Conservation (phyloP, 345 rosid genomes). For the Pseudoturritis turrita region DNA sequence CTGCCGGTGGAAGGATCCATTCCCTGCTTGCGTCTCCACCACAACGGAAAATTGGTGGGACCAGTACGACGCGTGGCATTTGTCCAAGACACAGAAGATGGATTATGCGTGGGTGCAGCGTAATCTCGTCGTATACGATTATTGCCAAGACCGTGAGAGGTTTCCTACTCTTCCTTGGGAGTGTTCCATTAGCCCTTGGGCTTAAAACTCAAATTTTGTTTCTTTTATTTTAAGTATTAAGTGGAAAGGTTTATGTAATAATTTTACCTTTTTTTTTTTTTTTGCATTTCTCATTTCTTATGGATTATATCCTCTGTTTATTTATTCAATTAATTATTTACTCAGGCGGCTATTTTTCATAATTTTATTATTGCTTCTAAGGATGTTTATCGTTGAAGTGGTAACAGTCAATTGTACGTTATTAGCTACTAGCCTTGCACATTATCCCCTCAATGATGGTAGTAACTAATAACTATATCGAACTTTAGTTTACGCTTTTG, state of each 20-base stretch:
- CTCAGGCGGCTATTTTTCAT: neutral
- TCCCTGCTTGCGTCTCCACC: slow-evolving; percentile 81
- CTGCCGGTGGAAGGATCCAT: slow-evolving; percentile 92
- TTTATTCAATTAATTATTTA: slow-evolving; percentile 23
- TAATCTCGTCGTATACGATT: slow-evolving; percentile 87
- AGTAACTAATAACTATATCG: too few relatives aligned
- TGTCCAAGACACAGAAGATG: slow-evolving; percentile 65
- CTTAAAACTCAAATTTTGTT: slow-evolving; percentile 18
- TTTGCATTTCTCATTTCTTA: neutral
- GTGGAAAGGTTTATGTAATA: slow-evolving; percentile 8
- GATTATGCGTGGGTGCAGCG: slow-evolving; percentile 90
- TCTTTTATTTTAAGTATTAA: neutral
- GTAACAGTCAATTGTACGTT: neutral
- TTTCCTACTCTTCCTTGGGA: slow-evolving; percentile 59
- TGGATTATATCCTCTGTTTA: neutral
- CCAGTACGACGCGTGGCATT: slow-evolving; percentile 83
- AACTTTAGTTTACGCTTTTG: too few relatives aligned
- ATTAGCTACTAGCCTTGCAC: too few relatives aligned
- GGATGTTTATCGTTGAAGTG: neutral
- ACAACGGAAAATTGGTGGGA: slow-evolving; percentile 96
- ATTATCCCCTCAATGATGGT: too few relatives aligned
- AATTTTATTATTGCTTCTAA: neutral
- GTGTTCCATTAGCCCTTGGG: slow-evolving; percentile 91
- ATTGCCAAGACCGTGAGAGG: slow-evolving; percentile 65
- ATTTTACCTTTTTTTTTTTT: neutral